Evolutionary conservation across 2,329 filamentous ascomycete genomes (phyloP), one percentile per base, ranked within the genome.

Genomic region (Fusarium duplospermum): DNA sequence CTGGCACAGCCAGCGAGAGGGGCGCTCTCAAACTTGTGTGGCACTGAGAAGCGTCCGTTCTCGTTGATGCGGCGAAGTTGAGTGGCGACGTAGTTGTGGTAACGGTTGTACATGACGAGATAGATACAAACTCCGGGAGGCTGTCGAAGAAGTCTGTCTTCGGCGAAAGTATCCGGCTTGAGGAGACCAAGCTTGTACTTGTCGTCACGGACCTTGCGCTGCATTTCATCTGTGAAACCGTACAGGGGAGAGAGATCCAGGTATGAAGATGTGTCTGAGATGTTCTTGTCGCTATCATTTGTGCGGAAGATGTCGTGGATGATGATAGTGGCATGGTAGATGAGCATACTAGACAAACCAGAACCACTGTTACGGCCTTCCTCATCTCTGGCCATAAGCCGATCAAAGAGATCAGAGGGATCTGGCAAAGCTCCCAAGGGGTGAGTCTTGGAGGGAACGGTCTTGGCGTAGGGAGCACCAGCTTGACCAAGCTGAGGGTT

Each of bases 71-170:
- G 80, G 0, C 50, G 91, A 11, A 97, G 85, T 67, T 95, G 91
- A 64, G 90, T 89, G 3, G 93, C 93, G 0, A 93, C 90, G 71
- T 95, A 89, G 81, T 97, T 97, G 83, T 97, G 94, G 81, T 95
- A 96, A 6, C 90, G 86, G 75, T 91, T 91, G 81, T 93, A 91
- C 90, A 93, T 92, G 77, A 94, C 88, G 4, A 93, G 81, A n/a
- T 93, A 79, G 2, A 92, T 90, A 47, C 89, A 86, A n/a, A 92
- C 91, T 6, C 91, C 91, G 0, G 92, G 90, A 0, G 92, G 92
- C 73, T 93, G 89, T 3, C 89, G 89, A 14, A 90, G 81, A 1
- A 93, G 82, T 57, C 92, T 86, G 77, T 91, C 89, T 75, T 93
- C 91, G 1, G 90, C 88, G 74, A 92, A 94, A 6, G 86, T 86